Base-by-base conservation (phyloP, 2,329 filamentous ascomycete genomes). In the Penicillium sp. region DNA sequence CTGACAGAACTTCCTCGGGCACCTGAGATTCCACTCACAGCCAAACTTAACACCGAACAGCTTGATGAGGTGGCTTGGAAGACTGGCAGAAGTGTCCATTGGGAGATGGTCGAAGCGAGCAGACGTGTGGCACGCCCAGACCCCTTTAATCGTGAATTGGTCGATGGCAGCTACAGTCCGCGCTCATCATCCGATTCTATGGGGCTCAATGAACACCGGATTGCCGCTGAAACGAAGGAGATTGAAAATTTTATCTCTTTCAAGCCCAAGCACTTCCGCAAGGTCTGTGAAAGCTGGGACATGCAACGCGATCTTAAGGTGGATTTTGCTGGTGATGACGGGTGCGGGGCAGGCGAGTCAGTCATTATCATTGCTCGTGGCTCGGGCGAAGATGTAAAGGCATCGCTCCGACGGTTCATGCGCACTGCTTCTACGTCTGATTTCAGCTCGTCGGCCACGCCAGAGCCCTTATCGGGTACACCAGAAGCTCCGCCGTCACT, bases 301-400 rank as follows among this genome's bases (percentile, higher is more conserved):
- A 97, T 97, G 93, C 86, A 86, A 53, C 85, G 92, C 59, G 86
- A 81, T 61, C 78, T 97, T 3, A 89, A 94, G 67, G 91, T 96
- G 2, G 94, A 99, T 70, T 97, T 97, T 75, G 89, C 89, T 41
- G 86, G 85, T 21, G 90, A 93, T 63, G 89, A 94, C 74, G 84
- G 85, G n/a, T 80, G 85, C 54, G 85, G 87, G 49, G 88, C 87
- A 27, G 92, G 92, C 21, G 93, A 97, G 73, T 83, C 82, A 17
- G 78, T 96, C 40, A 81, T 95, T 27, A 82, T 96, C 3, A 81
- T 97, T 47, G 82, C 86, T 35, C 89, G 88, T 67, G 91, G 90
- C 0, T 74, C 86, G n/a, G 84, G 85, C 29, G 84, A 89, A 61
- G 81, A 81, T 7, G 76, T 79, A 33, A 73, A 75, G 13, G 79